A percentile compares a stretch with the other conserved stretches of the same genome.
Conservation (phyloP, 495 filamentous ascomycete genomes). For the Podospora didyma region DNA sequence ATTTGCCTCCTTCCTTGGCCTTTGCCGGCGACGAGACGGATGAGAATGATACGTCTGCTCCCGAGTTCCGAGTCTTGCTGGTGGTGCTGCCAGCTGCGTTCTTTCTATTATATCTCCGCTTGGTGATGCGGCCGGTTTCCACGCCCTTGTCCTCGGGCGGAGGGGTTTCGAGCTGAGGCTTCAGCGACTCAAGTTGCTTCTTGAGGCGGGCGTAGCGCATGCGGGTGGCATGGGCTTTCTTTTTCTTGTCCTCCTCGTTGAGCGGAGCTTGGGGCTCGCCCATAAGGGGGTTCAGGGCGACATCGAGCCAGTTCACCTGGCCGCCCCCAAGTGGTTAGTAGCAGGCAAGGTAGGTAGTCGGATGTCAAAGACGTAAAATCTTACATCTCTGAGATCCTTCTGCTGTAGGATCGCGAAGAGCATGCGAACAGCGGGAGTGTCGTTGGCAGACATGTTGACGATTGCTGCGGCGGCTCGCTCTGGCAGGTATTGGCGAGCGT, state of each 20-base stretch:
- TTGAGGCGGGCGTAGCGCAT: conserved; percentile 75
- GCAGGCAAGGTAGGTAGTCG: too few species aligned
- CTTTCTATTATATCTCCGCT: conserved; percentile 37
- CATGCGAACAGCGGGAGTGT: conserved; percentile 54
- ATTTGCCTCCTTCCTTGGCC: too few species aligned
- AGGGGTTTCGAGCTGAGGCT: conserved; percentile 33
- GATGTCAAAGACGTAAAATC: conserved; percentile 19
- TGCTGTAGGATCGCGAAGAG: conserved; percentile 75
- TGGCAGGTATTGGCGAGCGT: not conserved
- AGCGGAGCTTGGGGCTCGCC: too few species aligned
- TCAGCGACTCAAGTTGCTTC: conserved; percentile 35
- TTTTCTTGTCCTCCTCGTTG: conserved; percentile 59
- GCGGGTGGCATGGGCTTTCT: conserved; percentile 76
- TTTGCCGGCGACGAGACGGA: too few species aligned
- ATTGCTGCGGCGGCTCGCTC: not conserved
- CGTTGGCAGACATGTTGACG: conserved; percentile 43
- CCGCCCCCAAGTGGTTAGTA: not conserved
- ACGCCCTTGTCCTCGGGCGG: not conserved
- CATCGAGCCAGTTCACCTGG: conserved; percentile 71
- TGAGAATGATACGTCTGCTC: too few species aligned
- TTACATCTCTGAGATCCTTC: conserved; percentile 67
- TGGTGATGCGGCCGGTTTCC: conserved; percentile 31
- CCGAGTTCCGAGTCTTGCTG: not conserved
- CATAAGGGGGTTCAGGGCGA: conserved; percentile 52
- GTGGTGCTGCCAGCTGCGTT: conserved; percentile 6